These are phyloP conservation scores for Cordyceps tenuipes DNA, from an alignment of 2,329 filamentous ascomycete species.

Conservation along the genomic window DNA sequence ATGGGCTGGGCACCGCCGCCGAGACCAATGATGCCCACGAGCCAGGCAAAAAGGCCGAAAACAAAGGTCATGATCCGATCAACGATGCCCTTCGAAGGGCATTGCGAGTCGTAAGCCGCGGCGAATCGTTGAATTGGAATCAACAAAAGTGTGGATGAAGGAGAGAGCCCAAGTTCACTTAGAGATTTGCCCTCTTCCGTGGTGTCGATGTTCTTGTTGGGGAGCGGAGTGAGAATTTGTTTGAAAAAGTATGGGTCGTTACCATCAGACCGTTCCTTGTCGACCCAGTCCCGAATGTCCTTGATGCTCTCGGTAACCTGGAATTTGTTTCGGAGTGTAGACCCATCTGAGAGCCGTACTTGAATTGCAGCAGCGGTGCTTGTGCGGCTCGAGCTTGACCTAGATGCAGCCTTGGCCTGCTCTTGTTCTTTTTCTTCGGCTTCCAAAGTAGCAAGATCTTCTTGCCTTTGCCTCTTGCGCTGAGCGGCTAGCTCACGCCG, in stretches of 20 bases:
- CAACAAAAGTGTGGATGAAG: slow-evolving; percentile 75
- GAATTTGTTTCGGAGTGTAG: slow-evolving; percentile 67
- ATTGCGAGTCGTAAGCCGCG: slow-evolving; percentile 29
- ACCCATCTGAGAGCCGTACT: slow-evolving; percentile 76
- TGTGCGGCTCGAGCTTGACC: slow-evolving; percentile 17
- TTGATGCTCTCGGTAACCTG: slow-evolving; percentile 52
- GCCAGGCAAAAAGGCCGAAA: slow-evolving; percentile 20
- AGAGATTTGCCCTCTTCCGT: slow-evolving; percentile 65
- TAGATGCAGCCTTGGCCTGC: slow-evolving; percentile 23
- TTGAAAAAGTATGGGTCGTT: slow-evolving; percentile 71
- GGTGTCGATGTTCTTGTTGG: slow-evolving; percentile 65
- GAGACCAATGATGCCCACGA: slow-evolving; percentile 23
- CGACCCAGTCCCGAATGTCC: slow-evolving; percentile 72
- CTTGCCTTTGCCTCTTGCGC: slow-evolving; percentile 34
- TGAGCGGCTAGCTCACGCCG: slow-evolving; percentile 49
- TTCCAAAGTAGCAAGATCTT: slow-evolving; percentile 22
- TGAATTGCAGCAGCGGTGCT: slow-evolving; percentile 50
- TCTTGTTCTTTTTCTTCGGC: slow-evolving; percentile 22
- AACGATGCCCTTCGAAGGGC: slow-evolving; percentile 20
- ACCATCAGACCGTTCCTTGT: slow-evolving; percentile 49
- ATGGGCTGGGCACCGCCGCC: slow-evolving; percentile 13
- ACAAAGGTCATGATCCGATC: slow-evolving; percentile 24
- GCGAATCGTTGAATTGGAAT: slow-evolving; percentile 53
- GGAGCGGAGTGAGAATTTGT: slow-evolving; percentile 69
- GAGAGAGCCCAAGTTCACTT: slow-evolving; percentile 61